phyloP scores from a whole-genome alignment of 441 rosid genomes.

The Bocquillonia castaneifolia region DNA sequence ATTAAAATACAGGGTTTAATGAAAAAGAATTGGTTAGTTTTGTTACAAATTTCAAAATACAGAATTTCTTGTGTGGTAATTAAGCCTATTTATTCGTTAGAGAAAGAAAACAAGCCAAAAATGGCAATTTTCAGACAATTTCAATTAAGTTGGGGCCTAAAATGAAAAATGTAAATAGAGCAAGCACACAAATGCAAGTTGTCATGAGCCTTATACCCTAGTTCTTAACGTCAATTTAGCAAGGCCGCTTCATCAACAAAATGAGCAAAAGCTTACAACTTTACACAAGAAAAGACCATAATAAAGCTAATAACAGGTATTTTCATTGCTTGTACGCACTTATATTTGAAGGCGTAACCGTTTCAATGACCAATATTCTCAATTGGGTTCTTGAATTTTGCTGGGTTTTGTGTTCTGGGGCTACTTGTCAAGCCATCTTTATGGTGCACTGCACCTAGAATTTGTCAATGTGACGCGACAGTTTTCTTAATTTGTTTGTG shows the following conservation, averaged over 20 bases:
- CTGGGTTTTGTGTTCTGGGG: not conserved
- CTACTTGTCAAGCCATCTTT: not conserved
- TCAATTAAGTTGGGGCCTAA: not conserved
- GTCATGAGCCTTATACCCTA: constrained; percentile 13
- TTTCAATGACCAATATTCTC: not conserved
- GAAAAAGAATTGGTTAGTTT: too few species aligned
- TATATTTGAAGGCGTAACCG: not conserved
- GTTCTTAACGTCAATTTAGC: constrained; percentile 10
- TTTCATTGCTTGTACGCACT: not conserved
- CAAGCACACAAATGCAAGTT: constrained; percentile 2
- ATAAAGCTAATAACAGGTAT: not conserved
- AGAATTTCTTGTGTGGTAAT: too few species aligned
- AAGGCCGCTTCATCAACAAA: not conserved
- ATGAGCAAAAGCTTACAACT: not conserved
- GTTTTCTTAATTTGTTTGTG: too few species aligned
- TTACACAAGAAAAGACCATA: not conserved
- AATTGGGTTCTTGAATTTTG: constrained; percentile 8
- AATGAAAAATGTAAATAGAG: not conserved
- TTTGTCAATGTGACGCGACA: not conserved
- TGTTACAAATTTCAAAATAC: too few species aligned
- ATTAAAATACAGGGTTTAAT: too few species aligned
- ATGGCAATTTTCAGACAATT: not conserved
- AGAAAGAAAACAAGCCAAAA: not conserved
- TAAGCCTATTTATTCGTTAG: not conserved
- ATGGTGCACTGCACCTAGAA: too few species aligned